Conservation (phyloP, 495 filamentous ascomycete species). For the Platismatia glauca region DNA sequence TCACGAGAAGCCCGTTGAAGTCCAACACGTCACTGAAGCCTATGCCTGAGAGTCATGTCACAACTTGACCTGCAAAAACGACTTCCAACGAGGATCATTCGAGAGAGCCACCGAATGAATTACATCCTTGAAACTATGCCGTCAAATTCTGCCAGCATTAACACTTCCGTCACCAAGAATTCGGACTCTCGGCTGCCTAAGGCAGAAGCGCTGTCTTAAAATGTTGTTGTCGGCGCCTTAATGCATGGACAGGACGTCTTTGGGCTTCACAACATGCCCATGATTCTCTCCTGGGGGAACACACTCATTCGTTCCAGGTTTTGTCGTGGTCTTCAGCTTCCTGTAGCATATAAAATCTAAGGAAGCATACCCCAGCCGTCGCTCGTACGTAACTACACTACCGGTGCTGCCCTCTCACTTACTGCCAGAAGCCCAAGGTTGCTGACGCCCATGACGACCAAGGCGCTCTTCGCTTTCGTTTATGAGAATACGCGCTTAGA, state of each 20-base stretch:
- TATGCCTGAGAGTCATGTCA: not conserved
- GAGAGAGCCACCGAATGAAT: too few relatives aligned
- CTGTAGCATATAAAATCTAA: too few relatives aligned
- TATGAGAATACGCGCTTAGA: not conserved
- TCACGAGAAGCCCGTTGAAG: not conserved
- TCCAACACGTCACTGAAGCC: not conserved
- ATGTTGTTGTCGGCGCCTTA: not conserved
- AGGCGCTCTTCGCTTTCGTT: not conserved
- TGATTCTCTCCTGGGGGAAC: not conserved
- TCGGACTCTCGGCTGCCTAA: not conserved
- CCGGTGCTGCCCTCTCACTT: not conserved
- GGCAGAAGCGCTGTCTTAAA: not conserved
- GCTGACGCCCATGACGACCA: not conserved
- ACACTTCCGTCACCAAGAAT: not conserved
- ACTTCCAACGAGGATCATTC: too few relatives aligned
- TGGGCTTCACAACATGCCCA: not conserved
- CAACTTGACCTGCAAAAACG: too few relatives aligned
- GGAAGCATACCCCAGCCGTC: not conserved
- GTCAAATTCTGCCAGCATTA: not conserved
- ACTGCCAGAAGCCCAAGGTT: not conserved
- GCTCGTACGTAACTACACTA: not conserved
- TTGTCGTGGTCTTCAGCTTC: not conserved
- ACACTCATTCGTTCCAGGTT: not conserved
- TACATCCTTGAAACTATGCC: not conserved
- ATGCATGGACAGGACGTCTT: not conserved